phyloP scores from a whole-genome alignment of 108 stramenopile genomes.

The Parietichytrium sp. region DNA sequence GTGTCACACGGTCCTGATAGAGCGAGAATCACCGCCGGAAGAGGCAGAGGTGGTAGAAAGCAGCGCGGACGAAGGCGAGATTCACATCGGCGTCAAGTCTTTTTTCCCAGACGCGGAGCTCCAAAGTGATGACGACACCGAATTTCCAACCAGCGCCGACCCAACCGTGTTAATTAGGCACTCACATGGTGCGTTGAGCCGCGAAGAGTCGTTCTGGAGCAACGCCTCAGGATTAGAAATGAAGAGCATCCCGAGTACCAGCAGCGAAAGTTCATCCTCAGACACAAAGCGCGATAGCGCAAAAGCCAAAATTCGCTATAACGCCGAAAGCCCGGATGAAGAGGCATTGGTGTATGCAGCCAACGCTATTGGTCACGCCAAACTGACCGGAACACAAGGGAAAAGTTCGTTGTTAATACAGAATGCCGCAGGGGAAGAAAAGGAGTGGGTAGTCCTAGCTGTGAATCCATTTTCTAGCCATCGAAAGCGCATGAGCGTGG shows the following conservation, averaged over 20 bases:
- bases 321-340: constrained; percentile 51
- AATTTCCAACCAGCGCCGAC: background rate
- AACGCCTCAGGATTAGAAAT: no score
- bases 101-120: background rate
- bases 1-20: constrained; percentile 58
- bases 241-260: no score
- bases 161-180: background rate
- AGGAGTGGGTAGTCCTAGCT: constrained; percentile 9
- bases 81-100: background rate
- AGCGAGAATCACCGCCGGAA: no score
- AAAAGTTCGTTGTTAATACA: no score
- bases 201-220: background rate
- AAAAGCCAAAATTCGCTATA: constrained; percentile 41
- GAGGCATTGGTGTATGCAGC: constrained; percentile 40
- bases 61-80: constrained; percentile 14
- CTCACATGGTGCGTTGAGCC: background rate
- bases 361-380: background rate
- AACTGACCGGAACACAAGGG: constrained; percentile 5
- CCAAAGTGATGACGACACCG: background rate
- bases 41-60: no score
- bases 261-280: constrained; percentile 51
- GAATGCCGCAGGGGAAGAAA: background rate
- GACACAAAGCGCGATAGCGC: constrained; percentile 48
- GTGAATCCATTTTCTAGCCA: constrained; percentile 6
- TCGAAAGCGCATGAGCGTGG: constrained; percentile 65